phyloP scores from a whole-genome alignment of 2,329 filamentous ascomycete genomes.

The Xylariaceae sp. region DNA sequence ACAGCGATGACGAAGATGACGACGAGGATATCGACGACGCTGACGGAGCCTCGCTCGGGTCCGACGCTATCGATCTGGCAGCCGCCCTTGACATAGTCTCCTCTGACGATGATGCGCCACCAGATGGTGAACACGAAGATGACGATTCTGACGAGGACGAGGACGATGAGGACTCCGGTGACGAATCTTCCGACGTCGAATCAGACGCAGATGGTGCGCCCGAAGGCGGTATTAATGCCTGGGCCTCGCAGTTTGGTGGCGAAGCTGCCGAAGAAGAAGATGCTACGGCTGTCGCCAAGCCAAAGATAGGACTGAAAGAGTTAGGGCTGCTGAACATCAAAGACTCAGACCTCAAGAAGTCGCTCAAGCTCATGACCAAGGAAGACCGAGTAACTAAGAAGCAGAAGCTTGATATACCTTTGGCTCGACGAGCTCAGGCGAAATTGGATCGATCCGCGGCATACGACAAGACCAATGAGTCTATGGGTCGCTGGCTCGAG shows the following conservation, averaged over 20 bases:
- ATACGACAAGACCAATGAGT: slow-evolving; percentile 88
- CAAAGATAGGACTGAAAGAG: slow-evolving; percentile 72
- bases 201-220: slow-evolving; percentile 46
- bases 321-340: slow-evolving; percentile 66
- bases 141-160: slow-evolving; percentile 41
- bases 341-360: slow-evolving; percentile 72
- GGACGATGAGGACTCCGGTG: slow-evolving; percentile 38
- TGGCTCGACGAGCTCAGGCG: slow-evolving; percentile 83
- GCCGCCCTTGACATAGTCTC: slow-evolving; percentile 46
- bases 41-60: slow-evolving; percentile 55
- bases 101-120: slow-evolving; percentile 46
- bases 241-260: slow-evolving; percentile 62
- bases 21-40: slow-evolving; percentile 50
- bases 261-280: slow-evolving; percentile 48
- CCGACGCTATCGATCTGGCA: slow-evolving; percentile 57
- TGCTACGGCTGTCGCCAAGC: slow-evolving; percentile 52
- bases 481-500: slow-evolving; percentile 85
- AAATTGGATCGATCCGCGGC: slow-evolving; percentile 76
- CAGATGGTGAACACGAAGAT: slow-evolving; percentile 46
- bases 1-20: slow-evolving; percentile 57
- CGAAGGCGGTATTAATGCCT: slow-evolving; percentile 43
- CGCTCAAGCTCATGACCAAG: slow-evolving; percentile 69
- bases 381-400: slow-evolving; percentile 55
- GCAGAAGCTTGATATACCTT: slow-evolving; percentile 74
- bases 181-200: slow-evolving; percentile 41